Evolutionary conservation across 768 basidiomycete genomes (phyloP), one percentile per base, ranked within the genome.

Genomic region (Boletus bicolor): DNA sequence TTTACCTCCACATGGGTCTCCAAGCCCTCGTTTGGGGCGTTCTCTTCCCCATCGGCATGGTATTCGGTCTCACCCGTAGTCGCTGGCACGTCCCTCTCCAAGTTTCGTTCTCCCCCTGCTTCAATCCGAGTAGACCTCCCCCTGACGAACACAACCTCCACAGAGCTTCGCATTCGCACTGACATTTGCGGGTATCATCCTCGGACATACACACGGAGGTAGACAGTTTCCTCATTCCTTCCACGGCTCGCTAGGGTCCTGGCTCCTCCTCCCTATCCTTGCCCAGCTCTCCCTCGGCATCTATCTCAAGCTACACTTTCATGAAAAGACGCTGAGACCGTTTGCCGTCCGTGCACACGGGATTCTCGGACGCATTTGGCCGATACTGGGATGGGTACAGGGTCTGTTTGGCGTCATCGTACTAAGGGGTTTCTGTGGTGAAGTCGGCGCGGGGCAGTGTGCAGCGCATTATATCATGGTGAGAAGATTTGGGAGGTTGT

Each of bases 21-120:
- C 94, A 97, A 63, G 82, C 79, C 3, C 63, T 79, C 8, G 84
- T 90, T 5, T 96, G 94, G 94, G 92, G 91, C 4, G 63, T 96
- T 3, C 66, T 93, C 34, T 97, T 96, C 65, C 94, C 94, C 0
- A 77, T 85, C 7, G 94, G 86, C 30, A 89, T 89, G 87, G 84
- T 90, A 0, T 72, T 90, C 5, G 87, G 87, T 17, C 73, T 91
- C 15, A 73, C 83, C n/a, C 78, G 85, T 56, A 94, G 92, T 69
- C 81, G 85, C 64, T 95, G 89, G 86, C 94, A 97, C 69, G 92
- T 94, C 43, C 93, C 94, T 6, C 68, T 93, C 5, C 94, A 96
- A 74, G 89, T 59, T 30, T 44, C 36, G 47, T 48, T 7, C 5
- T 39, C 36, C 3, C 14, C 19, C 10, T 15, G 2, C 12, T 38